A percentile compares a stretch with the other conserved stretches of the same genome.
Evolutionary conservation across 768 basidiomycete species (phyloP).

Genomic region (Russula olivacea): DNA sequence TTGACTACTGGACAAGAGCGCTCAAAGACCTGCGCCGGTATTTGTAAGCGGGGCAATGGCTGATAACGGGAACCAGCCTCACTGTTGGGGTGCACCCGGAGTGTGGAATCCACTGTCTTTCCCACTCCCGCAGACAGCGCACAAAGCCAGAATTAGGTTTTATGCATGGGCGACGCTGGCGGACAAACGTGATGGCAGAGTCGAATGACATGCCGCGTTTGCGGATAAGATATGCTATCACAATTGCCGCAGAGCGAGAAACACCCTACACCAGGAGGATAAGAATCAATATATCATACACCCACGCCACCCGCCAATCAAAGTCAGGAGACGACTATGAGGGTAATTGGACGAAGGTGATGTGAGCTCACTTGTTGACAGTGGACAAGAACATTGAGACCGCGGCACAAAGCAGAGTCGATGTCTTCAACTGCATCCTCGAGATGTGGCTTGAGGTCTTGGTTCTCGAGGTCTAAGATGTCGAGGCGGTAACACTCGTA

Average conservation of each 20-base stretch:
- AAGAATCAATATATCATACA: neutral
- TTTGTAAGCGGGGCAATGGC: neutral
- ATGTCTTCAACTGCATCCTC: slow-evolving; percentile 65
- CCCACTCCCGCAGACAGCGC: slow-evolving; percentile 26
- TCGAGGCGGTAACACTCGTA: slow-evolving; percentile 58
- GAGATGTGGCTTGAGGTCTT: slow-evolving; percentile 62
- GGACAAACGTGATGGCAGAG: slow-evolving; percentile 52
- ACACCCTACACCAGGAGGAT: slow-evolving; percentile 48
- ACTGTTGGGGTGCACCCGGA: slow-evolving; percentile 13
- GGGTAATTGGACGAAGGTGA: slow-evolving; percentile 10
- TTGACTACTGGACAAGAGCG: slow-evolving; percentile 15
- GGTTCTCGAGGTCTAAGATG: slow-evolving; percentile 55
- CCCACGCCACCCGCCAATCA: slow-evolving; percentile 7
- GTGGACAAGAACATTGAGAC: slow-evolving; percentile 67
- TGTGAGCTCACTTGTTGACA: slow-evolving; percentile 64
- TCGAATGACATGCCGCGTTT: slow-evolving; percentile 70
- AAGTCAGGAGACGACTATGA: slow-evolving; percentile 17
- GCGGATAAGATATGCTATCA: slow-evolving; percentile 78
- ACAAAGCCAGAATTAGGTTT: slow-evolving; percentile 79
- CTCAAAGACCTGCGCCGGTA: slow-evolving; percentile 7
- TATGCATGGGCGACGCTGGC: slow-evolving; percentile 61
- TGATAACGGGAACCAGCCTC: neutral
- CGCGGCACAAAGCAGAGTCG: slow-evolving; percentile 50
- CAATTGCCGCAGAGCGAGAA: slow-evolving; percentile 69
- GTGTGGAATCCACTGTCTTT: slow-evolving; percentile 19